Evolutionary conservation across 2,329 filamentous ascomycete genomes (phyloP).

Genomic region (Emmonsiellopsis sp.): DNA sequence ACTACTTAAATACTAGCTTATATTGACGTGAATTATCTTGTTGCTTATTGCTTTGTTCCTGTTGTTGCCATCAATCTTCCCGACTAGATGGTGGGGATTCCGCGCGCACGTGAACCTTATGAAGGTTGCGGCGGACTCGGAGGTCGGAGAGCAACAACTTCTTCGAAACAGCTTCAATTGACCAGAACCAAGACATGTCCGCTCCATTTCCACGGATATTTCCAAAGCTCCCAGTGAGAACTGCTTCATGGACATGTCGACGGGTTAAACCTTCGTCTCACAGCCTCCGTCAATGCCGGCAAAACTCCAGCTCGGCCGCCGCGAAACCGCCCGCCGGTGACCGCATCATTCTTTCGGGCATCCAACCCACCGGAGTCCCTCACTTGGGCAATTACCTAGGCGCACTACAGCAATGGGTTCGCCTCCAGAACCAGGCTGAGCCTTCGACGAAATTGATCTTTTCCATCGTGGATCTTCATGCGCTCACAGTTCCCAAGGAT

Average conservation of each 20-base stretch:
- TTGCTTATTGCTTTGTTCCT: not conserved
- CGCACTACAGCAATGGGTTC: constrained; percentile 77
- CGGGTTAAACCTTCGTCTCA: not conserved
- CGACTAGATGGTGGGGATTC: not conserved
- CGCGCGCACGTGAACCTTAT: not conserved
- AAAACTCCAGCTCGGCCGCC: constrained; percentile 2
- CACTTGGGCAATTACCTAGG: constrained; percentile 95
- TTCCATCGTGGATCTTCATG: constrained; percentile 88
- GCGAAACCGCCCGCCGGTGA: constrained; percentile 6
- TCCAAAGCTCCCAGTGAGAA: not conserved
- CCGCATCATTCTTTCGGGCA: constrained; percentile 77
- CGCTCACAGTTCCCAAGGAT: constrained; percentile 70
- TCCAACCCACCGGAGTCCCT: constrained; percentile 89
- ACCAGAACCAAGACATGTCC: not conserved
- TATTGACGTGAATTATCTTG: not conserved
- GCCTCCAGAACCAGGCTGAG: constrained; percentile 56
- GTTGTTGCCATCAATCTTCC: not conserved
- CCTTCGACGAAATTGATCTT: constrained; percentile 53
- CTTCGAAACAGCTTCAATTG: not conserved
- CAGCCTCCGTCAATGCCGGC: constrained; percentile 6
- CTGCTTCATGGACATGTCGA: not conserved
- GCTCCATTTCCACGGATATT: not conserved
- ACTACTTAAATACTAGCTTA: no score
- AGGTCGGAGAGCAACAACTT: not conserved
- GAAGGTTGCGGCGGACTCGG: not conserved